Conservation (phyloP, 2,329 filamentous ascomycete species). For the Pyrenochaeta sp. region DNA sequence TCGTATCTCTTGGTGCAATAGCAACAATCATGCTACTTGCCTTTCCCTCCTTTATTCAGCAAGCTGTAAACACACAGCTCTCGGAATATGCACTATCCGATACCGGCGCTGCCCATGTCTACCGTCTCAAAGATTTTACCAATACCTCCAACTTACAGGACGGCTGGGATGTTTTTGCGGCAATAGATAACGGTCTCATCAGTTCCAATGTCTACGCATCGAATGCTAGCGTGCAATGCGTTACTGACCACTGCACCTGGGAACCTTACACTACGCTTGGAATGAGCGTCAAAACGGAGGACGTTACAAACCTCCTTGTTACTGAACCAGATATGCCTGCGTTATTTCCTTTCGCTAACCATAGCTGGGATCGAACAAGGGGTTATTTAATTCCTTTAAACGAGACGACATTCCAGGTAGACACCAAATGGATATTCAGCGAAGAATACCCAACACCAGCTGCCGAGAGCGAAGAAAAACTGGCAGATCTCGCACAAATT, state of each 20-base stretch:
- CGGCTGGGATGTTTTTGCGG: background rate
- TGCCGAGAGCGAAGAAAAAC: background rate
- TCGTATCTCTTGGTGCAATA: constrained; percentile 14
- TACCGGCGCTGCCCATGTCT: background rate
- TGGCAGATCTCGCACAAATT: constrained; percentile 1
- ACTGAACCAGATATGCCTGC: constrained; percentile 1
- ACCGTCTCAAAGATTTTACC: constrained; percentile 1
- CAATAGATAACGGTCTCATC: constrained; percentile 1
- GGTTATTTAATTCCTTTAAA: background rate
- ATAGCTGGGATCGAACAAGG: background rate
- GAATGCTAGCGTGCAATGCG: background rate
- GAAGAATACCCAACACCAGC: constrained; percentile 1
- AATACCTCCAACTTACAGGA: constrained; percentile 1
- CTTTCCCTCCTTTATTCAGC: constrained; percentile 14
- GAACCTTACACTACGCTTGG: constrained; percentile 5
- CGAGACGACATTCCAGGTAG: constrained; percentile 4
- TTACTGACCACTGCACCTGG: constrained; percentile 1
- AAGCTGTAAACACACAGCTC: constrained; percentile 4
- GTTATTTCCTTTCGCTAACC: background rate
- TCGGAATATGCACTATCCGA: background rate
- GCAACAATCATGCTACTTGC: constrained; percentile 14
- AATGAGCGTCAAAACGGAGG: constrained; percentile 1
- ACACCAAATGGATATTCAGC: background rate
- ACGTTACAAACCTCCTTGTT: background rate
- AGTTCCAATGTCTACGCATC: background rate